Evolutionary conservation across 495 filamentous ascomycete genomes (phyloP).

Genomic region (Penicillium egyptiacum): DNA sequence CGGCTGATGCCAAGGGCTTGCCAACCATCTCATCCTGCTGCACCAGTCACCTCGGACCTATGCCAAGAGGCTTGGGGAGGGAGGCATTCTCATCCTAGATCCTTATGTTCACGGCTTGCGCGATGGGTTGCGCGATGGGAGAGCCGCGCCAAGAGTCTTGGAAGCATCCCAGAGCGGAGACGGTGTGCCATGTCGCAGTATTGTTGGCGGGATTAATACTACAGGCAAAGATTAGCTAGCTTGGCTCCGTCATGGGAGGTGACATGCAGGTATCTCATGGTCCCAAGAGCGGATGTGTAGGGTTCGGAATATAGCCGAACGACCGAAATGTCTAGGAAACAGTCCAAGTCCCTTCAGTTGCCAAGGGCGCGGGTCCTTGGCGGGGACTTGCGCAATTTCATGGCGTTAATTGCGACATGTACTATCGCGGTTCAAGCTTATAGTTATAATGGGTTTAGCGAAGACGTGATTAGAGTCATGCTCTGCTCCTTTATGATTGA

Average conservation of each 20-base stretch:
- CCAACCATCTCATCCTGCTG: background rate
- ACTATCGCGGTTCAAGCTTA: background rate
- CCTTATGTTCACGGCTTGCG: background rate
- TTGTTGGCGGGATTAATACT: background rate
- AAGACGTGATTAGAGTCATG: background rate
- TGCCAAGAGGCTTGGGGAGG: slow-evolving; percentile 5
- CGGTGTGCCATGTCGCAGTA: background rate
- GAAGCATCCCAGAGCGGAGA: background rate
- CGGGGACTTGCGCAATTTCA: background rate
- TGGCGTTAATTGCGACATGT: background rate
- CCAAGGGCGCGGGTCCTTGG: slow-evolving; percentile 5
- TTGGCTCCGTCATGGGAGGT: slow-evolving; percentile 1
- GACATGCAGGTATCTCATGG: background rate
- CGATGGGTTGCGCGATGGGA: background rate
- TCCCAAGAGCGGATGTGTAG: background rate
- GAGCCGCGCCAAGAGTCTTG: slow-evolving; percentile 6
- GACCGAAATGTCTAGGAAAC: background rate
- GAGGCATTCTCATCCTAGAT: background rate
- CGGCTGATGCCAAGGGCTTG: slow-evolving; percentile 3
- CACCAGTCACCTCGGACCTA: background rate
- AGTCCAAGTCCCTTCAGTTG: background rate
- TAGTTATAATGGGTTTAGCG: background rate
- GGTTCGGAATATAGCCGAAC: background rate
- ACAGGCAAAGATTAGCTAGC: background rate
- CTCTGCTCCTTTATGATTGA: background rate